Evolutionary conservation across 768 basidiomycete species (phyloP), one percentile per base, ranked within the genome.

Genomic region (Leccinum subgranulosum): DNA sequence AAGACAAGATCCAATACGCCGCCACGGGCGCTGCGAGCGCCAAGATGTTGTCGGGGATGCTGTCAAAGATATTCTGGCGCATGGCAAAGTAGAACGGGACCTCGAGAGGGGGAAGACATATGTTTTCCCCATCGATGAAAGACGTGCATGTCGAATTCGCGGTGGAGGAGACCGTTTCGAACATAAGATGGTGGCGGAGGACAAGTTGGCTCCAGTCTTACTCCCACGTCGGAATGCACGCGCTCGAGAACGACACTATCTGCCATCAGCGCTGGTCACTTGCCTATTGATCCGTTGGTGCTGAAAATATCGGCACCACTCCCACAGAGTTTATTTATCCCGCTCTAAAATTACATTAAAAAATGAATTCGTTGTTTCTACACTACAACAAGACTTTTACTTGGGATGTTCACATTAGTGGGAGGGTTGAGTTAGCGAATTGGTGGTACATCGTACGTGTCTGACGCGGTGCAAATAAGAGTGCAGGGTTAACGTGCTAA

Each of bases 1-100:
- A 75, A 3, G 92, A 92, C 43, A 86, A 72, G 2, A 74, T 61
- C 96, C 97, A 99, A 77, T 98, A 98, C 4, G 84, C 85, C 54
- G 89, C 57, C 53, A 98, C 66, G 0, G 96, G 96, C 2, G 85
- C 81, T 4, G 84, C 78, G 48, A 96, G 77, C 17, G 91, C 82
- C 25, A 95, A 76, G 60, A 81, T 62, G 59, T 84, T 76, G 76
- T 98, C 96, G 1, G 88, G 79, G 51, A 95, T 60, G 33, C 76
- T 70, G 7, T 82, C 74, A 28, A 94, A 46, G 49, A 88, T 67
- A 2, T 75, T 69, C 17, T 75, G 72, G 27, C 77, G 74, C 36
- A 73, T 66, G 1, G 75, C 73, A 67, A 81, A 82, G 68, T 89
- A 89, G 64, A 84, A 82, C 0, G 87, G 87, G 23, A 76, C 65